Evolutionary conservation across 805 yeast genomes (phyloP), one percentile per base, ranked within the genome.

Genomic region (Diddensiella santjacobensis): DNA sequence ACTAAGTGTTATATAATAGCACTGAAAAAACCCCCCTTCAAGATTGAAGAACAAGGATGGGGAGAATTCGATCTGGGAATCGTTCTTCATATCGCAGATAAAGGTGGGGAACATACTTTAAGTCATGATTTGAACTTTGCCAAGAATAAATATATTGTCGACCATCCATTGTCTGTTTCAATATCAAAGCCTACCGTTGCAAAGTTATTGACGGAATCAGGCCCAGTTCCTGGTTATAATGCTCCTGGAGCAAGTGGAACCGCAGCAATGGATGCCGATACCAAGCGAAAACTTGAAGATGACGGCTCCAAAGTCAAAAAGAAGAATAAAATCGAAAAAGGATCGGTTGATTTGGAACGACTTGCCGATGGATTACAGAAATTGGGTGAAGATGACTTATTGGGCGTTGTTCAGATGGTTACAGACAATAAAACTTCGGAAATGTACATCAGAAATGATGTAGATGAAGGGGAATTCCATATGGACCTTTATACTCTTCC

Each of bases 371-470:
- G 93, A 2, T 76, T 91, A 59, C 87, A 95, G 45, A 87, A 87
- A 67, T 74, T 91, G 56, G 82, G 75, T 50, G 98, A 91, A 68
- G 98, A 93, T 63, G 97, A 93, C 67, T 74, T 91, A 57, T 79
- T 93, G 44, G 95, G 89, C 29, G 93, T 93, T 42, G 98, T 91
- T 47, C 98, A 91, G 69, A 90, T 91, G 96, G 93, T 91, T 36
- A 89, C 96, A 39, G 98, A 91, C 66, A 93, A 93, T 70, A 80
- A 87, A 63, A 88, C 98, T 3, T 80, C 87, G 40, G 98, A 91
- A 42, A 91, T 91, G 96, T 89, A 85, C 68, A 84, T 91, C 59
- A 90, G 90, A 65, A 91, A 93, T 66, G 96, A 91, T 61, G 89
- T 87, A 44, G 98, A 91, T 53, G 91, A 87, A 60, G 99, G 99